Evolutionary conservation across 2,329 filamentous ascomycete species (phyloP).

Genomic region (Pezicula rhizophila): DNA sequence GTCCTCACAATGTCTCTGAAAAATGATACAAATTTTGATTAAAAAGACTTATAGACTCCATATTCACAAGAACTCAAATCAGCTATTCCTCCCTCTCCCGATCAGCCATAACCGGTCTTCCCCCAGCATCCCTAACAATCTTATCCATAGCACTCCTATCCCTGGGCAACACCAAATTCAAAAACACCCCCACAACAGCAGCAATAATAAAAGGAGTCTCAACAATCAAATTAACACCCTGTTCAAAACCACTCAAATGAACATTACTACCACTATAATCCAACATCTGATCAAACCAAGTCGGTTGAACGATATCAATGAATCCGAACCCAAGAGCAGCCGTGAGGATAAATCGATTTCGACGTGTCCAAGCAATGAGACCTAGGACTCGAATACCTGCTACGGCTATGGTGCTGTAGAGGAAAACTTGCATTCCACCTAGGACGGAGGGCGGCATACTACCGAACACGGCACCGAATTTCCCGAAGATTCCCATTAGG

Average conservation of each 20-base stretch:
- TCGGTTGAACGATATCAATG: constrained; percentile 35
- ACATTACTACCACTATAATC: constrained; percentile 31
- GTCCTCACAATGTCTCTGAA: too few relatives aligned
- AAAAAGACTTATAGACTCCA: too few relatives aligned
- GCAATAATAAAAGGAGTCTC: constrained; percentile 37
- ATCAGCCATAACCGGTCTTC: constrained; percentile 9
- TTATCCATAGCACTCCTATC: constrained; percentile 26
- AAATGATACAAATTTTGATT: too few relatives aligned
- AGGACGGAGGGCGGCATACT: constrained; percentile 51
- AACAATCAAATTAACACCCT: constrained; percentile 33
- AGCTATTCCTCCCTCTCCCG: constrained; percentile 1
- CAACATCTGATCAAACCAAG: constrained; percentile 33
- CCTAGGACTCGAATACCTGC: constrained; percentile 61
- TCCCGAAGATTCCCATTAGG: constrained; percentile 64
- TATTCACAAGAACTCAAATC: not conserved
- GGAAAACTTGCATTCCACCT: constrained; percentile 52
- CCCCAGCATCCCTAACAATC: constrained; percentile 13
- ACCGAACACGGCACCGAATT: constrained; percentile 63
- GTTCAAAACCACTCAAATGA: constrained; percentile 33
- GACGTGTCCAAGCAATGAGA: constrained; percentile 55
- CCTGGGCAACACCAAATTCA: constrained; percentile 35
- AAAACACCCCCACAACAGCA: constrained; percentile 35
- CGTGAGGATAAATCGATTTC: constrained; percentile 62
- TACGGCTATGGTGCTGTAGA: constrained; percentile 60
- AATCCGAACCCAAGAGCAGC: constrained; percentile 56